These are phyloP conservation scores for Liriodendron chinense DNA, from an alignment of 164 flowering plant genomes.

Conservation along the genomic window DNA sequence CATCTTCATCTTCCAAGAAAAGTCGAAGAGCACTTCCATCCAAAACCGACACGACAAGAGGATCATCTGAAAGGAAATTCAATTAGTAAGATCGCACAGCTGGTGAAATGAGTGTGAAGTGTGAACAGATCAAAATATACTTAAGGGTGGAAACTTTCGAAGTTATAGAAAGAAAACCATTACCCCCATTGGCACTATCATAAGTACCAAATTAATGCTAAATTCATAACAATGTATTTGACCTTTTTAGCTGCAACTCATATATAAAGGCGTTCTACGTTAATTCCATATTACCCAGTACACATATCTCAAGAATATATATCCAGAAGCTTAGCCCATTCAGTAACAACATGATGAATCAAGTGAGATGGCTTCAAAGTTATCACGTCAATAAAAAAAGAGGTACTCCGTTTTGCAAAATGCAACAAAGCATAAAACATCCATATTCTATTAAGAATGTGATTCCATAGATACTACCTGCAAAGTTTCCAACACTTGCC, in stretches of 20 bases:
- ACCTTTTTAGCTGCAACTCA: background rate
- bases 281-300: background rate
- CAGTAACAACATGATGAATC: background rate
- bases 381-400: too few species aligned
- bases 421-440: too few species aligned
- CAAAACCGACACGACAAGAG: slow-evolving; percentile 52
- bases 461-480: background rate
- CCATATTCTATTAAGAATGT: too few species aligned
- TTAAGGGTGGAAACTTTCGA: background rate
- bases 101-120: background rate
- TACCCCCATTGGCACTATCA: background rate
- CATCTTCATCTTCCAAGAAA: slow-evolving; percentile 78
- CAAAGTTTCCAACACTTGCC: background rate
- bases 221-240: background rate
- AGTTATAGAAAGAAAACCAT: background rate
- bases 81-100: background rate
- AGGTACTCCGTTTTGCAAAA: too few species aligned
- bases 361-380: background rate
- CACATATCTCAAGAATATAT: background rate
- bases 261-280: background rate
- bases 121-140: background rate
- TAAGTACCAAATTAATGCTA: background rate
- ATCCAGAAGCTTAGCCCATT: too few species aligned
- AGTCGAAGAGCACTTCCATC: slow-evolving; percentile 50
- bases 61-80: slow-evolving; percentile 47